phyloP scores from a whole-genome alignment of 1,284 basidiomycete species.

The Malassezia caprae region DNA sequence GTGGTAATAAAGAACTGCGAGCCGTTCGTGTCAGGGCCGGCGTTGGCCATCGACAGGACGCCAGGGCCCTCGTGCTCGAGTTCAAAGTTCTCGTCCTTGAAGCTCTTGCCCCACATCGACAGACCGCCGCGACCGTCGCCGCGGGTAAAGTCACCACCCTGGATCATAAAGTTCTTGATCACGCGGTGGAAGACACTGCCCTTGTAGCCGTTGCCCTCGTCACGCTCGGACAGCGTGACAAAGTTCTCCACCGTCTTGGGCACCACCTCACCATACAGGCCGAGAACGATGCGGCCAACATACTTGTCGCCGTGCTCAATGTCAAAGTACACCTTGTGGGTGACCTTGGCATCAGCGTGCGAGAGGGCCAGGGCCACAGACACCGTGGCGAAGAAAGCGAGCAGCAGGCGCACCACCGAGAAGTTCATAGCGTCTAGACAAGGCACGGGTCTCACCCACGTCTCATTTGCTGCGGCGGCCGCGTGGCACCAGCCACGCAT shows the following conservation, averaged over 20 bases:
- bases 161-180: slow-evolving; percentile 59
- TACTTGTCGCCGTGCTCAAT: slow-evolving; percentile 38
- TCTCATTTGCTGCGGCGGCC: not conserved
- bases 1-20: slow-evolving; percentile 47
- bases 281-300: slow-evolving; percentile 36
- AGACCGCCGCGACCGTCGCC: slow-evolving; percentile 45
- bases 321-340: slow-evolving; percentile 42
- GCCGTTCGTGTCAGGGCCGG: slow-evolving; percentile 51
- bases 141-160: slow-evolving; percentile 45
- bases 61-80: slow-evolving; percentile 39
- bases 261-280: slow-evolving; percentile 38
- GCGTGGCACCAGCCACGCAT: not conserved
- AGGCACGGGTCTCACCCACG: not conserved
- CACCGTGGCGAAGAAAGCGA: not conserved
- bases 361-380: not conserved
- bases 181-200: slow-evolving; percentile 57
- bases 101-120: slow-evolving; percentile 40
- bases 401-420: slow-evolving; percentile 3
- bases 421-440: slow-evolving; percentile 6
- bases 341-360: slow-evolving; percentile 24
- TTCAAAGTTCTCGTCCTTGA: slow-evolving; percentile 39
- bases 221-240: slow-evolving; percentile 44
- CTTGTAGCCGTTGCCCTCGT: slow-evolving; percentile 65
- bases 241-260: slow-evolving; percentile 45
- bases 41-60: slow-evolving; percentile 35